phyloP scores from a whole-genome alignment of 495 filamentous ascomycete genomes.

The Lentithecium fluviatile region DNA sequence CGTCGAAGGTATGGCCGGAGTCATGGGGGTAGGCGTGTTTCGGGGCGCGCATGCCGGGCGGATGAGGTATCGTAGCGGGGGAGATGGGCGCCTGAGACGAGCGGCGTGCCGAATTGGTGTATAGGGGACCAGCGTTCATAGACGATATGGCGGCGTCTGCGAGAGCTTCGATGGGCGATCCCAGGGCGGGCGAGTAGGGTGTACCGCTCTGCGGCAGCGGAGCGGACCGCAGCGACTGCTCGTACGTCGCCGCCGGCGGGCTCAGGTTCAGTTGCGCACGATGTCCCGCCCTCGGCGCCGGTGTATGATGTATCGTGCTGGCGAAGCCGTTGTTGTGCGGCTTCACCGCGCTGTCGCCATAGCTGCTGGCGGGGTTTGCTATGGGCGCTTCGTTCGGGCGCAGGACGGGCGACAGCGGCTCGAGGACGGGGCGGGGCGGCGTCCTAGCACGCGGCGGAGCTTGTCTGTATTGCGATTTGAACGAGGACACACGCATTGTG shows the following conservation, averaged over 20 bases:
- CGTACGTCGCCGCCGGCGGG: conserved; percentile 1
- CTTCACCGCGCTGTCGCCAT: background rate
- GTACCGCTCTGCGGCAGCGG: conserved; percentile 23
- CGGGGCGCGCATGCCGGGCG: conserved; percentile 14
- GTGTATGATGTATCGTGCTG: background rate
- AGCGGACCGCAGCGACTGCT: conserved; percentile 18
- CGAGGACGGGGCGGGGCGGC: conserved; percentile 40
- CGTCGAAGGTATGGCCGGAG: conserved; percentile 36
- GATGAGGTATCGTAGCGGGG: conserved; percentile 5
- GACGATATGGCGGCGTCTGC: conserved; percentile 35
- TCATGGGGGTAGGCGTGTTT: conserved; percentile 24
- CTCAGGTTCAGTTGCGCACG: background rate
- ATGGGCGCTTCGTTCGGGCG: background rate
- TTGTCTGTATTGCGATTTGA: conserved; percentile 30
- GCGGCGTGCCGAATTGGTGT: conserved; percentile 9
- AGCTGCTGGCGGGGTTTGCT: conserved; percentile 18
- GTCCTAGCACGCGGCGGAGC: conserved; percentile 32
- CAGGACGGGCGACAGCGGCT: conserved; percentile 41
- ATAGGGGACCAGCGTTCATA: conserved; percentile 36
- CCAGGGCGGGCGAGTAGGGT: conserved; percentile 21
- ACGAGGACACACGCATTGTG: conserved; percentile 23
- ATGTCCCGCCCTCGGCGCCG: background rate
- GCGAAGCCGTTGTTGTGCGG: conserved; percentile 3
- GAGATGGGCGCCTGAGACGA: conserved; percentile 10
- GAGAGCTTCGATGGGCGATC: conserved; percentile 42